These are phyloP conservation scores for Croton laevigatus DNA, from an alignment of 441 rosid genomes.

Conservation along the genomic window DNA sequence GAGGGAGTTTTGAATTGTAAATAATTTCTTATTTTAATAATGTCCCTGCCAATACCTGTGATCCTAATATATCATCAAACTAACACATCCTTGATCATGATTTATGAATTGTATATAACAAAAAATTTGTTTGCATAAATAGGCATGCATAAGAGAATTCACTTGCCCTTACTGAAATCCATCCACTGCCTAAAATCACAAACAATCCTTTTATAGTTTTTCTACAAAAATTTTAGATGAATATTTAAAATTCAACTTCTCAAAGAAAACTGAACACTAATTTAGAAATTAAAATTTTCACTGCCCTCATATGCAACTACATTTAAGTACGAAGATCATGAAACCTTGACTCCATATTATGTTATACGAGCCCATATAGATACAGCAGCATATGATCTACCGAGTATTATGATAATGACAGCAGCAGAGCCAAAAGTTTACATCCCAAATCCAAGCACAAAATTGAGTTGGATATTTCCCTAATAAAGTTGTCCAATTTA, in stretches of 20 bases:
- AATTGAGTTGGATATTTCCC: neutral
- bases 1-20: neutral
- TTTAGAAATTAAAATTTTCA: neutral
- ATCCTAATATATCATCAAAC: no score
- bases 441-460: neutral
- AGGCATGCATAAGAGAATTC: neutral
- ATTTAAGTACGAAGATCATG: neutral
- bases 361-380: neutral
- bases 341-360: neutral
- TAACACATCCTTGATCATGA: no score
- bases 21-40: neutral
- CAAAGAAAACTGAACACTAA: neutral
- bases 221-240: neutral
- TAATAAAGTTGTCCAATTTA: neutral
- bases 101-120: neutral
- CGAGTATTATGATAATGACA: neutral
- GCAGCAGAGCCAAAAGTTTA: neutral
- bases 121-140: neutral
- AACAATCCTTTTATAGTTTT: neutral
- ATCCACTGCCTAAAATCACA: neutral
- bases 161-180: neutral
- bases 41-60: neutral
- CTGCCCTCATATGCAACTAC: neutral
- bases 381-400: neutral
- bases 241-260: neutral